Conservation (phyloP, 2,329 filamentous ascomycete genomes). For the Fonsecaea monophora region DNA sequence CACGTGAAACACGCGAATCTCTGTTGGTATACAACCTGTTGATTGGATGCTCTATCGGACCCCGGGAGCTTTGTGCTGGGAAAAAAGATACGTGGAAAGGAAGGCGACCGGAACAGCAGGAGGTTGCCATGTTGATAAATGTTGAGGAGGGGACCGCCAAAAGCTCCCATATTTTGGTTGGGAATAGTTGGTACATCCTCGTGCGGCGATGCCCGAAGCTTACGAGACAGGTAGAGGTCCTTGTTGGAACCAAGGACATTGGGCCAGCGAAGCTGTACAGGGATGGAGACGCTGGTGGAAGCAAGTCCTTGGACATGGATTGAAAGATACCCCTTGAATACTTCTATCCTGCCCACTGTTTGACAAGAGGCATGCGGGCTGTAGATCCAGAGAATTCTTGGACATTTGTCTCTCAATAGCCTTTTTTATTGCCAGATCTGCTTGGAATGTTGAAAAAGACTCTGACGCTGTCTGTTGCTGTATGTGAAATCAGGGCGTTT, state of each 20-base stretch:
- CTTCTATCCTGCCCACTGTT: background rate
- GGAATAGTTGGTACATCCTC: background rate
- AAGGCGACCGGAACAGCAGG: background rate
- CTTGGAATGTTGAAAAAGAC: background rate
- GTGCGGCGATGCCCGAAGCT: background rate
- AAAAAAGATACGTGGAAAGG: background rate
- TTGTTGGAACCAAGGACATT: background rate
- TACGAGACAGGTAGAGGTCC: background rate
- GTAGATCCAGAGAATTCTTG: background rate
- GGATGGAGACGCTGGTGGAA: background rate
- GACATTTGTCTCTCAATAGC: background rate
- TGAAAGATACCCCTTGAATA: background rate
- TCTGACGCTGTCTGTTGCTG: background rate
- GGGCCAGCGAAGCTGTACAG: background rate
- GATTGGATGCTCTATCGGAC: background rate
- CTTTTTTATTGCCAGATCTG: background rate
- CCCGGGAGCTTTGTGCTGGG: background rate
- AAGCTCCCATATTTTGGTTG: background rate
- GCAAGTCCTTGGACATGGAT: background rate
- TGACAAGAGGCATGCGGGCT: background rate
- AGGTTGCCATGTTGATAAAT: background rate
- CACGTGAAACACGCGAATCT: background rate
- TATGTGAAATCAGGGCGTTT: background rate
- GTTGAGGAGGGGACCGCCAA: background rate
- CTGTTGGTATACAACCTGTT: background rate